phyloP scores from a whole-genome alignment of 257 asterid genomes.

The Agastache rugosa region DNA sequence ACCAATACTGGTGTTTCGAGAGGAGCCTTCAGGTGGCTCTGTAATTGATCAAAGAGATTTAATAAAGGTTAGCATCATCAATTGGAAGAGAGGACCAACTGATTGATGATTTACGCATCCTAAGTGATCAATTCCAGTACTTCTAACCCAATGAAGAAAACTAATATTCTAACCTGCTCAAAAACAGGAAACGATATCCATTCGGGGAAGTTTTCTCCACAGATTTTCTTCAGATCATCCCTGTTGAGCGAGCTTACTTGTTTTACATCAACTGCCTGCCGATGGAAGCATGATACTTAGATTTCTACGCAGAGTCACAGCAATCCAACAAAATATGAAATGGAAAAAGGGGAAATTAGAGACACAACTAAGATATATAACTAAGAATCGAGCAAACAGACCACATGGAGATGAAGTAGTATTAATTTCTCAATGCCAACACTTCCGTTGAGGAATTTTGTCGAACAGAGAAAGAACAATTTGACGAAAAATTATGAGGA shows the following conservation, averaged over 20 bases:
- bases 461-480: neutral
- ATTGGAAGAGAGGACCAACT: no score
- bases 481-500: neutral
- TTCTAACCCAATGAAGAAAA: constrained; percentile 5
- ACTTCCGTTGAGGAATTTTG: neutral
- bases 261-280: constrained; percentile 84
- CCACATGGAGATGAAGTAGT: neutral
- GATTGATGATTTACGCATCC: no score
- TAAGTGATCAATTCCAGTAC: neutral
- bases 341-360: neutral
- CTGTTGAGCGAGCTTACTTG: constrained; percentile 69
- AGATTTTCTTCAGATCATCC: constrained; percentile 88
- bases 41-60: no score
- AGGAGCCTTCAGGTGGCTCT: no score
- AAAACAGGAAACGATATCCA: constrained; percentile 97
- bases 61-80: no score
- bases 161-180: constrained; percentile 69
- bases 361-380: neutral
- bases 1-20: no score
- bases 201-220: constrained; percentile 87
- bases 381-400: neutral
- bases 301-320: constrained; percentile 1
- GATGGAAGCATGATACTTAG: constrained; percentile 28
- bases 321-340: neutral
- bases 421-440: constrained; percentile 2